A percentile compares a stretch with the other conserved stretches of the same genome.
Conservation (phyloP, 305 asterid species). For the Fraxinus albicans region DNA sequence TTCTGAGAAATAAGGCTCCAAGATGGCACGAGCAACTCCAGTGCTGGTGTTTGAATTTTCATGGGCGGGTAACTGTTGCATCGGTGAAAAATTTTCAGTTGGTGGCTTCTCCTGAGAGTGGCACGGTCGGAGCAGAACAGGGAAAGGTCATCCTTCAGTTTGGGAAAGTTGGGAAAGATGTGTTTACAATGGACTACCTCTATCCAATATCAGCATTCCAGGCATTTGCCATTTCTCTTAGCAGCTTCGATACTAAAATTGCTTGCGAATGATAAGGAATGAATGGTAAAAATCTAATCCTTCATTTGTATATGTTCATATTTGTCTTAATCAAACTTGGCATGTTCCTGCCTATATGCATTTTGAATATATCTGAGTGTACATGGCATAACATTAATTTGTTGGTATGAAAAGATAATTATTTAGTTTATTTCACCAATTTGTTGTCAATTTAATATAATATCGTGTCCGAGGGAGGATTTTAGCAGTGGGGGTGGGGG, state of each 20-base stretch:
- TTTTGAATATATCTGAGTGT: neutral
- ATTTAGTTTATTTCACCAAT: neutral
- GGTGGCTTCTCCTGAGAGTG: conserved; percentile 80
- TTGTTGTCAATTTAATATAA: neutral
- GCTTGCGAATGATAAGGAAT: conserved; percentile 61
- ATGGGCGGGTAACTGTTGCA: conserved; percentile 88
- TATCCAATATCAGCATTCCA: conserved; percentile 89
- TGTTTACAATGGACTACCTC: conserved; percentile 83
- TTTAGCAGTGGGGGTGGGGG: neutral
- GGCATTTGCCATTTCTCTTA: conserved; percentile 85
- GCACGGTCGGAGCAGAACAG: conserved; percentile 61
- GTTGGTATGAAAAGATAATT: neutral
- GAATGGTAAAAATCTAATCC: neutral
- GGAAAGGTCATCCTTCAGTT: conserved; percentile 82
- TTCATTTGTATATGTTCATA: neutral
- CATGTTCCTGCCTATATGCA: neutral
- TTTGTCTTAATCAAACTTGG: neutral
- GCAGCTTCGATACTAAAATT: conserved; percentile 93
- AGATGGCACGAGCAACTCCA: conserved; percentile 98
- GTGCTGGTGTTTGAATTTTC: conserved; percentile 96
- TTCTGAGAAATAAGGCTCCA: conserved; percentile 78
- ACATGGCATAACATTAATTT: neutral
- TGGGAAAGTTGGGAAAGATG: conserved; percentile 91
- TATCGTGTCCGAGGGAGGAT: neutral
- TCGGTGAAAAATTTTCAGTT: conserved; percentile 90